Evolutionary conservation across 2,329 filamentous ascomycete genomes (phyloP), one percentile per base, ranked within the genome.

Genomic region (Didymella sp.): DNA sequence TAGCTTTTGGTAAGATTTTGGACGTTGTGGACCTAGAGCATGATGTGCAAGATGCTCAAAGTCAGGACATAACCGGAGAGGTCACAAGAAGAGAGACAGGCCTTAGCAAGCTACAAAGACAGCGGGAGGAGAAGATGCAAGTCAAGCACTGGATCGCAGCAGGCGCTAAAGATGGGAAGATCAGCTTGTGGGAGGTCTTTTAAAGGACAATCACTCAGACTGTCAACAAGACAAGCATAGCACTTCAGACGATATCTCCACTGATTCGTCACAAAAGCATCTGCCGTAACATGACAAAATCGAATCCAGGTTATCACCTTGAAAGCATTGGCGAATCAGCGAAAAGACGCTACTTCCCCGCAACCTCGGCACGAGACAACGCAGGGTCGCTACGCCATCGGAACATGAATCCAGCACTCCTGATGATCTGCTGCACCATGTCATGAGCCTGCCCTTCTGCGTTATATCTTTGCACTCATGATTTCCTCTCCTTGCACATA

Each of bases 181-280:
- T 98, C 61, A 96, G 92, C 72, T 79, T 99, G 65, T 99, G 95
- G 95, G 91, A 97, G 78, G 87, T 98, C 56, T 99, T 95, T 56
- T 82, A 61, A 40, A 13, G 33, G 4, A 8, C 8, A n/a, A 6
- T 13, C 22, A 41, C 4, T 25, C 2, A 6, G 12, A 22, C 5
- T 25, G 21, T 41, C 35, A 21, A 25, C 13, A 15, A 12, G 21
- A n/a, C 15, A 15, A 12, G 17, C 19, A 24, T 12, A 41, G 38
- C 13, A 25, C 7, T 41, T 19, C 21, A 11, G 17, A 22, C 9
- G n/a, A 8, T 21, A 22, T 22, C 25, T n/a, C n/a, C n/a, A 37
- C 6, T 11, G n/a, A 9, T 17, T 6, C 33, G 33, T 37, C 33
- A 11, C 5, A 22, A 37, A 11, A 3, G 17, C 33, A 38, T 41